Evolutionary conservation across 2,329 filamentous ascomycete species (phyloP).

Genomic region (Aschersonia sp.): DNA sequence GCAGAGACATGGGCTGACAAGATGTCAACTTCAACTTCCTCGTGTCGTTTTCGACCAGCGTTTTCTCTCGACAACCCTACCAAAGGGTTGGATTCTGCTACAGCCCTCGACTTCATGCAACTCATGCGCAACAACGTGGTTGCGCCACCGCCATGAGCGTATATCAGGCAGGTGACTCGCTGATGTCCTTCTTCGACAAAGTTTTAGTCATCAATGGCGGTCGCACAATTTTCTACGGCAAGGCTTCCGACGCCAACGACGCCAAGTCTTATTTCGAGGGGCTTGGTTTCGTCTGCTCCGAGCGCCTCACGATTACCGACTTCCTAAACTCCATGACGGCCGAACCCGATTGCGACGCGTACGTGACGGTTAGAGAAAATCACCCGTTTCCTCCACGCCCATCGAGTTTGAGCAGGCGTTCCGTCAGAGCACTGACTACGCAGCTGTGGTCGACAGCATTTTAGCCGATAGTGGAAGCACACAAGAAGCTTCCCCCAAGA

Average conservation of each 20-base stretch:
- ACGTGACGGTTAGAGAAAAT: background rate
- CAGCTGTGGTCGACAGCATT: background rate
- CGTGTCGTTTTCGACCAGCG: background rate
- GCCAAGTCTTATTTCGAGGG: background rate
- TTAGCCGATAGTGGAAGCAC: background rate
- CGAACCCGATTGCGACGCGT: background rate
- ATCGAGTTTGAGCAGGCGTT: background rate
- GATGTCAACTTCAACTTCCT: background rate
- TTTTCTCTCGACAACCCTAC: conserved; percentile 5
- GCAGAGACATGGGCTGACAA: background rate
- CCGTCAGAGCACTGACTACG: background rate
- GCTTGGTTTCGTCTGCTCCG: background rate
- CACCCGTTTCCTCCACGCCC: background rate
- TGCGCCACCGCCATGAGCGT: conserved; percentile 4
- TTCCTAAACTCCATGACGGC: background rate
- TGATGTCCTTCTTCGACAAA: conserved; percentile 4
- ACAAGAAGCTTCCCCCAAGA: background rate
- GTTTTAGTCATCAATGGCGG: conserved; percentile 3
- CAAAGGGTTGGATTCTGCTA: conserved; percentile 4
- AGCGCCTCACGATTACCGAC: background rate
- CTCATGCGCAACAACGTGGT: conserved; percentile 1
- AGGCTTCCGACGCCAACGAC: background rate
- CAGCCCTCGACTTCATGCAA: conserved; percentile 3
- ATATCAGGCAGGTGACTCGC: conserved; percentile 3
- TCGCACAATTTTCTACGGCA: background rate